Base-by-base conservation (phyloP, 345 rosid species). In the Carallia pectinifolia region DNA sequence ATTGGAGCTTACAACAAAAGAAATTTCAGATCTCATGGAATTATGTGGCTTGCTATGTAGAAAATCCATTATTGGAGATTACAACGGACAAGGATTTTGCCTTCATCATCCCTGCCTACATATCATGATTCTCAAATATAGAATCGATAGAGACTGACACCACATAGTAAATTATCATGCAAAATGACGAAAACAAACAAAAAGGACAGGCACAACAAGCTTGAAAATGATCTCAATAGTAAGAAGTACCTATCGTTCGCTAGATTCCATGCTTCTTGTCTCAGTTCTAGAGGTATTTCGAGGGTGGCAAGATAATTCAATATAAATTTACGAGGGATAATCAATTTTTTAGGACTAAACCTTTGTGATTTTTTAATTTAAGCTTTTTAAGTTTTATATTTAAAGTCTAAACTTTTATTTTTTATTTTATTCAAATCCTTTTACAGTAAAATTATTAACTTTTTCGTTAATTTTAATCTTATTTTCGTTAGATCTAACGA, bases 241-340 rank as follows among this genome's bases (percentile, higher is more conserved):
- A 76, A 70, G 19, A 66, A 74, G 16, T 87, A 90, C 96, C 97
- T 94, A 79, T 94, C 95, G 84, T 91, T 91, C 56, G 97, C 90
- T 53, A 93, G 85, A 81, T 91, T 91, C 97, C 98, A 93, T 60
- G 97, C 96, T 77, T 88, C 96, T 71, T 88, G 95, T 72, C 88
- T 87, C 84, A 89, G 72, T 52, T 88, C 91, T 61, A 81, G 76
- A 78, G 96, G 96, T 52, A 91, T 87, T 69, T 71, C 90, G 68
- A 91, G 88, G 69, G 97, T 87, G 63, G 84, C 96, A 55, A 92
- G 90, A 80, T 94, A 94, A 85, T 92, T 90, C 34, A 91, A 95
- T 70, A 90, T 92, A 70, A 95, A 95, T 77, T 95, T 95, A 82
- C 87, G 97, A 27, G 97, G n/a, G n/a, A n/a, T n/a, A n/a, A n/a